A percentile compares a stretch with the other conserved stretches of the same genome.
Conservation (phyloP, 257 asterid species). For the Coffea eugenioides region DNA sequence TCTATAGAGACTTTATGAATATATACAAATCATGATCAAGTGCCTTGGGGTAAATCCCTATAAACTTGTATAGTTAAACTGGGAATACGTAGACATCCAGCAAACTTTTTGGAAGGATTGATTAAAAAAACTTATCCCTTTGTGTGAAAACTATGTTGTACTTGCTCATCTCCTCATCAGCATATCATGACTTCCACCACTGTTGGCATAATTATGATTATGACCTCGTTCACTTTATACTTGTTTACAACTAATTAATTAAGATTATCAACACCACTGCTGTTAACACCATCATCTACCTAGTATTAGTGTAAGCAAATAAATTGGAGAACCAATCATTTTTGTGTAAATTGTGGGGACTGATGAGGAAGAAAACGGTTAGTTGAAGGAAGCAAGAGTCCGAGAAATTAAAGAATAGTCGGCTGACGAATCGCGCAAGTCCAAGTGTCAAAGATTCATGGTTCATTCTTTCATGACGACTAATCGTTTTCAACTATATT, state of each 20-base stretch:
- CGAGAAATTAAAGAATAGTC: conserved; percentile 11
- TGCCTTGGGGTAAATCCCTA: not conserved
- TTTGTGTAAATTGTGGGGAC: conserved; percentile 9
- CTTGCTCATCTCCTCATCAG: conserved; percentile 26
- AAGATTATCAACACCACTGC: conserved; percentile 14
- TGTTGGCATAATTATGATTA: not conserved
- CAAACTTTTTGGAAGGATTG: conserved; percentile 15
- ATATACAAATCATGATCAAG: not conserved
- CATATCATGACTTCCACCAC: conserved; percentile 42
- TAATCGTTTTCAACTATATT: conserved; percentile 1
- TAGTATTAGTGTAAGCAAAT: not conserved
- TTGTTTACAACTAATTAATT: conserved; percentile 15
- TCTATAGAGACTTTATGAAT: not conserved
- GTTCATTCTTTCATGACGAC: not conserved
- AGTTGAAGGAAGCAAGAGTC: not conserved
- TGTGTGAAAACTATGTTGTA: conserved; percentile 19
- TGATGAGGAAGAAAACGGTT: not conserved
- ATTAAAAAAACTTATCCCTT: conserved; percentile 30
- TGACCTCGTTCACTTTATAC: conserved; percentile 18
- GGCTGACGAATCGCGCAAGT: not conserved
- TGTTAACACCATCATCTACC: conserved; percentile 7
- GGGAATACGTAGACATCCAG: conserved; percentile 29
- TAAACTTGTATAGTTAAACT: not conserved
- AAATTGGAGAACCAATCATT: conserved; percentile 4
- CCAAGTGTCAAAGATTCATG: conserved; percentile 21